Percentiles rank a stretch among this genome's conserved stretches.
Evolutionary conservation across 2,329 filamentous ascomycete genomes (phyloP).

Genomic region (Xylaria sp.): DNA sequence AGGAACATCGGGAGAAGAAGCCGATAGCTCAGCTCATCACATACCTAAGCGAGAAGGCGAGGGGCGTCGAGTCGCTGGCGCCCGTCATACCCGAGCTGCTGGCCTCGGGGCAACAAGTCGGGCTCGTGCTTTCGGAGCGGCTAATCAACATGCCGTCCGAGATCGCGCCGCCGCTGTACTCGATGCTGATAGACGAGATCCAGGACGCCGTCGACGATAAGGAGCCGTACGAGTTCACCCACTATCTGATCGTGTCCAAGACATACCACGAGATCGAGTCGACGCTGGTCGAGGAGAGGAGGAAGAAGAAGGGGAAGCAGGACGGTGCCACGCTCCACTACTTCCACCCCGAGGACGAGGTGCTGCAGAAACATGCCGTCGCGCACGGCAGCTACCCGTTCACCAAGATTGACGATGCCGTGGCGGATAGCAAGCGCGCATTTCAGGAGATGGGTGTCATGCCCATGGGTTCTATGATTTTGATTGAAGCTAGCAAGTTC

Average conservation of each 20-base stretch:
- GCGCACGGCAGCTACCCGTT: constrained; percentile 79
- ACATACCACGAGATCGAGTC: constrained; percentile 92
- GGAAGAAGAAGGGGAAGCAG: constrained; percentile 74
- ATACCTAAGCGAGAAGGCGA: constrained; percentile 73
- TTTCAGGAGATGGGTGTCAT: constrained; percentile 94
- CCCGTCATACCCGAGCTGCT: constrained; percentile 66
- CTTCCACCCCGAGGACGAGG: constrained; percentile 96
- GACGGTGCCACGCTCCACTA: constrained; percentile 76
- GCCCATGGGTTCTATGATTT: constrained; percentile 83
- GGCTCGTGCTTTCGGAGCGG: constrained; percentile 88
- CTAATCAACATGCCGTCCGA: constrained; percentile 97
- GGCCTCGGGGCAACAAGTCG: constrained; percentile 70
- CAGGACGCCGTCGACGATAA: constrained; percentile 87
- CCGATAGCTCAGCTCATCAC: constrained; percentile 74
- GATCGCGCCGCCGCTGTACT: constrained; percentile 92
- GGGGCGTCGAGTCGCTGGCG: constrained; percentile 64
- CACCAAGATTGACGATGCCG: constrained; percentile 81
- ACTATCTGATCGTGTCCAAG: constrained; percentile 92
- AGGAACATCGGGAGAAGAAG: constrained; percentile 79
- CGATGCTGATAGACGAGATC: constrained; percentile 92
- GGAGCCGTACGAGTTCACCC: constrained; percentile 91
- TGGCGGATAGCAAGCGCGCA: constrained; percentile 89
- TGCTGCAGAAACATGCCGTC: constrained; percentile 78
- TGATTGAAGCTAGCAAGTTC: constrained; percentile 85
- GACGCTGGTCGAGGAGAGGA: constrained; percentile 74